Evolutionary conservation across 805 yeast species (phyloP), one percentile per base, ranked within the genome.

Genomic region (Metschnikowia rubicola): DNA sequence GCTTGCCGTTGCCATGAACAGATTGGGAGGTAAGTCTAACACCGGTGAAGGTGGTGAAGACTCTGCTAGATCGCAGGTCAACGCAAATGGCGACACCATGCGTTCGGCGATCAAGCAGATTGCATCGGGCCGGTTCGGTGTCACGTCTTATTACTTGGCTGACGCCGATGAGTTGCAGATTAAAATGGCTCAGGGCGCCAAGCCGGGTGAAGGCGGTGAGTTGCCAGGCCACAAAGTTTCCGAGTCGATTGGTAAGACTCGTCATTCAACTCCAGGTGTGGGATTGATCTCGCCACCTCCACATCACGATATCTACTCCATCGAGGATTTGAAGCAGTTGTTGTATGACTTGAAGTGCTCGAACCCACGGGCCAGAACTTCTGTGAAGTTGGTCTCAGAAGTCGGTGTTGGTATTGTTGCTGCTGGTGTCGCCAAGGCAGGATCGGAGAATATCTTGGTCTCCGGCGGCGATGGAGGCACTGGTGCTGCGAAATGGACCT

Each of bases 31-130:
- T 58, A 94, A 91, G 70, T 89, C 97, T 41, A 92, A 92, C 68
- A 91, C 98, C 52, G 99, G 99, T 75, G 99, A 92, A 76, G 99
- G 99, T 77, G 99, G 99, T 76, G 99, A 92, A 70, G 98, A 92
- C 64, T 81, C 94, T 41, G 96, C 91, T 63, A 80, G 97, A 59
- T 87, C 96, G 6, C 73, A 78, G 43, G 86, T 85, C 17, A 78
- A 80, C 51, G 84, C 80, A 42, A 88, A 88, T 59, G 98, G 98
- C 62, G 98, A 94, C 67, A 89, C 98, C 8, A 94, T 92, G 96
- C 82, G 98, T 69, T 91, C 98, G n/a, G 89, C 98, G 26, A 92
- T 92, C 66, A 92, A 92, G 74, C 99, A 92, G 73, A 86, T 92
- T 66, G 99, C 99, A 12, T 89, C 97, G 38, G 97, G 97, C 58